Evolutionary conservation across 2,329 filamentous ascomycete genomes (phyloP).

Genomic region (Apiospora phragmitis): DNA sequence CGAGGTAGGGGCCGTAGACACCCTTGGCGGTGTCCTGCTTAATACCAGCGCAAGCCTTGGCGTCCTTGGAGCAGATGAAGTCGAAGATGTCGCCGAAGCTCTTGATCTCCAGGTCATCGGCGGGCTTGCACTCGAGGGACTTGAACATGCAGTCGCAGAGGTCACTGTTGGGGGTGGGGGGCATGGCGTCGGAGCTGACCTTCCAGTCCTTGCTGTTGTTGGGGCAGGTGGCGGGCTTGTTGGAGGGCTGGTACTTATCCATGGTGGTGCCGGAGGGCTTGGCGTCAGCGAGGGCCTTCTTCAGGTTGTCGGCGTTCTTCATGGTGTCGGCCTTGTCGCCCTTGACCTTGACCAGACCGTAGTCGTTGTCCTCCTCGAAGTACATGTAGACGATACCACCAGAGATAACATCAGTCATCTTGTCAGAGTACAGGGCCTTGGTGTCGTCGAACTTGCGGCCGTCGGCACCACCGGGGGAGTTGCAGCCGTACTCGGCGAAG

Average conservation of each 20-base stretch:
- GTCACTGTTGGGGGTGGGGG: constrained; percentile 68
- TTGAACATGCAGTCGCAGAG: constrained; percentile 74
- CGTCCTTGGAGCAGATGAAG: constrained; percentile 42
- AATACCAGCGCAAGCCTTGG: constrained; percentile 56
- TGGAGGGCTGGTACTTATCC: constrained; percentile 61
- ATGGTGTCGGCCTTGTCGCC: constrained; percentile 54
- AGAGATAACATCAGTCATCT: constrained; percentile 75
- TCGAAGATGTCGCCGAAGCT: constrained; percentile 50
- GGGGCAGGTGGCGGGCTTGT: constrained; percentile 66
- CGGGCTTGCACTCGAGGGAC: constrained; percentile 63
- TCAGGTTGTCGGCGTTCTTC: constrained; percentile 64
- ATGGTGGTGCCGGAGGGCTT: constrained; percentile 60
- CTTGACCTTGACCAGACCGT: constrained; percentile 62
- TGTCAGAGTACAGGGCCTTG: constrained; percentile 60
- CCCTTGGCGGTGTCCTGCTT: constrained; percentile 54
- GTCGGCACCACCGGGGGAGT: constrained; percentile 49
- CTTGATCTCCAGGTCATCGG: constrained; percentile 49
- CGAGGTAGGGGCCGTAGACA: constrained; percentile 63
- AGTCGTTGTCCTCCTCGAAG: constrained; percentile 74
- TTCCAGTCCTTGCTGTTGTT: constrained; percentile 56
- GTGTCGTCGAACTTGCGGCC: constrained; percentile 73
- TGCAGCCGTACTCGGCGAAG: constrained; percentile 85
- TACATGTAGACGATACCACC: constrained; percentile 87
- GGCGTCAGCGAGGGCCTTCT: constrained; percentile 60
- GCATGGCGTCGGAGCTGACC: constrained; percentile 59